Evolutionary conservation across 805 yeast species (phyloP), one percentile per base, ranked within the genome.

Genomic region (Candida vaughaniae): DNA sequence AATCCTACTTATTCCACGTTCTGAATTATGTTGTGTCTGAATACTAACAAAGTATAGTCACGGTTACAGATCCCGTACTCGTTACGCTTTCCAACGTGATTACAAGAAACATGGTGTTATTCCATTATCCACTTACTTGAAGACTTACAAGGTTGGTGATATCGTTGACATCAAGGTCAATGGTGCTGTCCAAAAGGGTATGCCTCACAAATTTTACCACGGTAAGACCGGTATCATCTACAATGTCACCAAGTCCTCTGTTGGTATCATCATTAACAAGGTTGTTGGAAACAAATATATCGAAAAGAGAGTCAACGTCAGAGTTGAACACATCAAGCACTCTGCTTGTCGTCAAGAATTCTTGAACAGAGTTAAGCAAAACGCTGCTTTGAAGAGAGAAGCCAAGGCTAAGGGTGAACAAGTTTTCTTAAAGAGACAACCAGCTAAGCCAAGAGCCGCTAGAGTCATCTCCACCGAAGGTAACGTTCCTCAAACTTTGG

Each of bases 141-240:
- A 87, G 85, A 77, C 81, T 69, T 93, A 93, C 95, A 89, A 82
- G 76, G 97, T 93, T 64, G 99, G 99, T 68, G 99, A 93, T 75
- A 91, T 93, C 62, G 99, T 93, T 66, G 99, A 93, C 76, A 90
- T 93, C 81, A 91, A 87, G 78, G 99, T 95, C 73, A 93, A 93
- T 73, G 96, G 96, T 82, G 80, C 99, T 57, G 80, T 90, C 80
- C 98, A 93, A 73, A 90, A 91, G 85, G 97, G 98, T 88, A 88
- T 93, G 96, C 99, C 99, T 72, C 96, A 88, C 89, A 93, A 93
- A 82, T 90, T 80, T 85, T 93, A 93, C 96, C 97, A 93, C 82
- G 99, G 99, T 77, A 93, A 90, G 85, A 93, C 99, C 56, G 99
- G 99, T 84, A 87, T 93, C 61, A 82, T 93, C 54, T 93, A 82